phyloP scores from a whole-genome alignment of 2,329 filamentous ascomycete species.

The Fusarium longipes region DNA sequence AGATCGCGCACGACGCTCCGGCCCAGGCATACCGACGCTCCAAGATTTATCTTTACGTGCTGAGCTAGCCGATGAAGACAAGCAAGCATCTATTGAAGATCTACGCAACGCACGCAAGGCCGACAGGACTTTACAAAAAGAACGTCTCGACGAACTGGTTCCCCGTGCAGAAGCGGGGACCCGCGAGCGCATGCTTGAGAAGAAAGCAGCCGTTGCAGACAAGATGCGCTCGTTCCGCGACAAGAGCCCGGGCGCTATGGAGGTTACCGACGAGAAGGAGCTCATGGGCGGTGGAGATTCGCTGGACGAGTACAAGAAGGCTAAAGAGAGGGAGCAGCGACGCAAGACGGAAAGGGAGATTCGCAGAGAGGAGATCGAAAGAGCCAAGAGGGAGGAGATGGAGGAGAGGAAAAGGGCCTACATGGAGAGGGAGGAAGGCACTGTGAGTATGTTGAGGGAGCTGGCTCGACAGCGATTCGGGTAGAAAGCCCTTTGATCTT shows the following conservation, averaged over 20 bases:
- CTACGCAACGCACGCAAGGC: slow-evolving; percentile 70
- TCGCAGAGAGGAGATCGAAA: slow-evolving; percentile 80
- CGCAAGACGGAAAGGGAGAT: slow-evolving; percentile 88
- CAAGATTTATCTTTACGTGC: slow-evolving; percentile 76
- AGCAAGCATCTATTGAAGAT: slow-evolving; percentile 61
- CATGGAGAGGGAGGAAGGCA: slow-evolving; percentile 82
- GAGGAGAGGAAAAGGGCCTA: slow-evolving; percentile 79
- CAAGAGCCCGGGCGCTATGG: slow-evolving; percentile 67
- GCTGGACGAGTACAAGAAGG: slow-evolving; percentile 74
- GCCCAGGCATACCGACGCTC: slow-evolving; percentile 75
- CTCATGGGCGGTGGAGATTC: slow-evolving; percentile 79
- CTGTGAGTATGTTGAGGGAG: slow-evolving; percentile 82
- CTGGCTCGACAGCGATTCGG: slow-evolving; percentile 85
- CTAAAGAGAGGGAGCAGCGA: slow-evolving; percentile 72
- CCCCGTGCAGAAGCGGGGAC: slow-evolving; percentile 87
- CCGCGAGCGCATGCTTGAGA: slow-evolving; percentile 86
- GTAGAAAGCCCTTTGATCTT: slow-evolving; percentile 43
- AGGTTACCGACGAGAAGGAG: slow-evolving; percentile 72
- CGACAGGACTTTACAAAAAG: slow-evolving; percentile 75
- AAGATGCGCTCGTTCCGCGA: slow-evolving; percentile 80
- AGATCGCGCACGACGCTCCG: slow-evolving; percentile 45
- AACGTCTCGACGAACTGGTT: slow-evolving; percentile 80
- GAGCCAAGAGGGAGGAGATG: slow-evolving; percentile 81
- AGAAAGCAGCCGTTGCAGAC: slow-evolving; percentile 77
- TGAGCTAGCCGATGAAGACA: slow-evolving; percentile 63